A percentile compares a stretch with the other conserved stretches of the same genome.
These are phyloP conservation scores for Entonaema liquescens DNA, from an alignment of 495 filamentous ascomycete species.

Conservation along the genomic window DNA sequence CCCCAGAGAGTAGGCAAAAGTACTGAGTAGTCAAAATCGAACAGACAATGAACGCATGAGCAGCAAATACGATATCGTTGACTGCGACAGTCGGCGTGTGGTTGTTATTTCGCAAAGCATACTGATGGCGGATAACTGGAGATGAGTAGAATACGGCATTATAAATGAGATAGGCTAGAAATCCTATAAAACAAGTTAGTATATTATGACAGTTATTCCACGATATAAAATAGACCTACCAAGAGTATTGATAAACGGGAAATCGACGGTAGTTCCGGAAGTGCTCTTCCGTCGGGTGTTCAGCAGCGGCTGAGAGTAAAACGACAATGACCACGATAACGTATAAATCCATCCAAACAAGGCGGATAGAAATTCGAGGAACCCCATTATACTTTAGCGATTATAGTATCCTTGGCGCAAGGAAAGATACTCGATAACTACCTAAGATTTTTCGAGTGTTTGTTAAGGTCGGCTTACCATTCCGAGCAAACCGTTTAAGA, in stretches of 20 bases:
- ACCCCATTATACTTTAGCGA: constrained; percentile 37
- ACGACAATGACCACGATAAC: constrained; percentile 83
- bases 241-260: constrained; percentile 80
- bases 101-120: constrained; percentile 78
- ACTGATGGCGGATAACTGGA: constrained; percentile 77
- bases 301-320: constrained; percentile 87
- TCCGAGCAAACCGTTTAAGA: not conserved
- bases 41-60: constrained; percentile 76
- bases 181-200: constrained; percentile 59
- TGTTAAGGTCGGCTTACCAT: not conserved
- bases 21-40: constrained; percentile 74
- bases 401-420: constrained; percentile 25
- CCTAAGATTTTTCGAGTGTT: not conserved
- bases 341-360: constrained; percentile 69
- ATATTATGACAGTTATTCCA: not conserved
- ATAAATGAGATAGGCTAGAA: constrained; percentile 79
- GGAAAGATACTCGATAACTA: not conserved
- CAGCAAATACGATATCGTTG: constrained; percentile 89
- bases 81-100: constrained; percentile 82
- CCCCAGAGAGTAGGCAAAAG: constrained; percentile 76
- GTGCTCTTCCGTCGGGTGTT: constrained; percentile 81
- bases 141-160: constrained; percentile 80
- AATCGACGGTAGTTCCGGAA: constrained; percentile 84
- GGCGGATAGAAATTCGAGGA: constrained; percentile 57
- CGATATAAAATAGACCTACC: constrained; percentile 59